A percentile compares a stretch with the other conserved stretches of the same genome.
Evolutionary conservation across 768 basidiomycete genomes (phyloP).

Genomic region (Tulasnella sp.): DNA sequence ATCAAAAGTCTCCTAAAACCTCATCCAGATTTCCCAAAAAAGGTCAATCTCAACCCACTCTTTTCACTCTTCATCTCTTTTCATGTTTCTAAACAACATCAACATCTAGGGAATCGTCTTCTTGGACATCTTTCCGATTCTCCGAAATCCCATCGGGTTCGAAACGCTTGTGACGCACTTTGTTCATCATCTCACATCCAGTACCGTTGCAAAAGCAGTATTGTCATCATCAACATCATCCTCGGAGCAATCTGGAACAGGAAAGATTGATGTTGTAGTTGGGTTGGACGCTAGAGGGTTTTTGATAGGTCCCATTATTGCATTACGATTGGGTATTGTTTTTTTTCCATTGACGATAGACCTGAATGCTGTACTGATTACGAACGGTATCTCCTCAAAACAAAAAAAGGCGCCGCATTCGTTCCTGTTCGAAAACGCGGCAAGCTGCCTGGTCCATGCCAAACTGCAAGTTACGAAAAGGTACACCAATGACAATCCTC

Average conservation of each 20-base stretch:
- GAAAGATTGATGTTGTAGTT: constrained; percentile 82
- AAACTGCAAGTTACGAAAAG: constrained; percentile 68
- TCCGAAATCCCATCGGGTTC: constrained; percentile 72
- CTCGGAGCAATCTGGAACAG: constrained; percentile 21
- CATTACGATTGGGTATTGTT: constrained; percentile 49
- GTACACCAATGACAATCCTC: no score
- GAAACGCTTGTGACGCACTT: constrained; percentile 87
- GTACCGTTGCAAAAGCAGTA: constrained; percentile 40
- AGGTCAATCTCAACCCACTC: constrained; percentile 38
- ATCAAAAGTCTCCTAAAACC: constrained; percentile 46
- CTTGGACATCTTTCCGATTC: constrained; percentile 88
- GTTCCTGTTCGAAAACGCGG: constrained; percentile 90
- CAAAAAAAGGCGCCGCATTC: constrained; percentile 74
- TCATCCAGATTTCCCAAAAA: constrained; percentile 78
- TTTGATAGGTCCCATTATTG: constrained; percentile 84
- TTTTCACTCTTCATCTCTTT: neutral
- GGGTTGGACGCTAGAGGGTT: constrained; percentile 95
- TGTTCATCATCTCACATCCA: constrained; percentile 68
- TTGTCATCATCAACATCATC: no score
- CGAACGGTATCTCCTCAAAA: no score
- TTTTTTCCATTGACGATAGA: neutral
- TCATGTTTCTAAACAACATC: neutral
- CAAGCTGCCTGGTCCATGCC: constrained; percentile 83
- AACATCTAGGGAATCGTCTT: constrained; percentile 67
- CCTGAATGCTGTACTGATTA: no score